A percentile compares a stretch with the other conserved stretches of the same genome.
These are phyloP conservation scores for Tetrahymena malaccensis DNA, from an alignment of 73 alveolate genomes.

Conservation along the genomic window DNA sequence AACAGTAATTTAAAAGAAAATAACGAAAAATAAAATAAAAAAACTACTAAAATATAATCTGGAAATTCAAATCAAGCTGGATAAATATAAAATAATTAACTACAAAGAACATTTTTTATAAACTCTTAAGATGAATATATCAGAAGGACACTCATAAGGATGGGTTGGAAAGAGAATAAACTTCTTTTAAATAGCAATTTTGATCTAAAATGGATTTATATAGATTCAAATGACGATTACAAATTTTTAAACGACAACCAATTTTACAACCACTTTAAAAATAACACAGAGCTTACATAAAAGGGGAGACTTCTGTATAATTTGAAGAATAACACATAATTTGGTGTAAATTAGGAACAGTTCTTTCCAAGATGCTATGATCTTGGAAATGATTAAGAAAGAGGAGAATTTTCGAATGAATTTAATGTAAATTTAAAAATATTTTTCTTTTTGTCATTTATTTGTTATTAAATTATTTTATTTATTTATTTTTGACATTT, in stretches of 20 bases:
- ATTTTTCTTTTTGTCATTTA: too few species aligned
- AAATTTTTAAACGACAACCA: conserved; percentile 42
- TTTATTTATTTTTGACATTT: too few species aligned
- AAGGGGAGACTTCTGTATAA: conserved; percentile 52
- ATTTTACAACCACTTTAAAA: conserved; percentile 61
- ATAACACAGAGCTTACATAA: conserved; percentile 61
- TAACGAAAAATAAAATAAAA: not conserved
- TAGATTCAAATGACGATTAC: conserved; percentile 46
- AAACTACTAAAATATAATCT: not conserved
- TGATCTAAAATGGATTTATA: conserved; percentile 65
- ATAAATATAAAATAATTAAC: not conserved
- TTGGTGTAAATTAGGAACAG: conserved; percentile 29
- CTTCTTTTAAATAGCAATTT: conserved; percentile 20
- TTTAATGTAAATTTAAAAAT: conserved; percentile 16
- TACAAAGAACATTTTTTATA: conserved; percentile 20
- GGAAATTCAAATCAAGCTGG: not conserved
- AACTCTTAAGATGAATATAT: conserved; percentile 54
- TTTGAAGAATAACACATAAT: conserved; percentile 33
- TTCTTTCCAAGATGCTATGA: conserved; percentile 72
- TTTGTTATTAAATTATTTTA: too few species aligned
- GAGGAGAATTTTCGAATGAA: conserved; percentile 56
- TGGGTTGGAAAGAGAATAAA: conserved; percentile 65
- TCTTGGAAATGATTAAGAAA: conserved; percentile 51
- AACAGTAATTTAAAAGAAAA: not conserved
- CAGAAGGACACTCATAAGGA: conserved; percentile 43